Evolutionary conservation across 768 basidiomycete species (phyloP).

Genomic region (Pisolithus tinctorius): DNA sequence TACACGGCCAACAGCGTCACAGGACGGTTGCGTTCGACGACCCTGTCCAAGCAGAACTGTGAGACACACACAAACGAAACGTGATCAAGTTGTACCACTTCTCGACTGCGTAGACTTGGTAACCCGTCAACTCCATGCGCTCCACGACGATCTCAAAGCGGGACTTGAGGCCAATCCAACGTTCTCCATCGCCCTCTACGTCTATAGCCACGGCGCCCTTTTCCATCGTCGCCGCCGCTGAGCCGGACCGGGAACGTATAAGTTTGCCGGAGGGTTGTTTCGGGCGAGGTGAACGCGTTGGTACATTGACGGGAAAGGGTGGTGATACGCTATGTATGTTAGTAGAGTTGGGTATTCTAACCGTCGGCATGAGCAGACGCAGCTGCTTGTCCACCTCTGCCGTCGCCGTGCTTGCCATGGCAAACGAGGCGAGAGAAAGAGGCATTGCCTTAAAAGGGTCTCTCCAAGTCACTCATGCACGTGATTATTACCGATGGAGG

Average conservation of each 20-base stretch:
- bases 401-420: constrained; percentile 14
- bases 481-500: neutral
- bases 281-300: constrained; percentile 19
- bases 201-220: constrained; percentile 7
- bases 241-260: constrained; percentile 29
- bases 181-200: constrained; percentile 19
- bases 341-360: constrained; percentile 17
- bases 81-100: constrained; percentile 49
- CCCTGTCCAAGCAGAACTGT: constrained; percentile 32
- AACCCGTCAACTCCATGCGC: constrained; percentile 43
- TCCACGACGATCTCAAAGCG: constrained; percentile 46
- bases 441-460: neutral
- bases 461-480: neutral
- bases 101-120: constrained; percentile 83
- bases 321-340: neutral
- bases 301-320: constrained; percentile 8
- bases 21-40: constrained; percentile 58
- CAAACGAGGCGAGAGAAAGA: neutral
- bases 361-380: constrained; percentile 28
- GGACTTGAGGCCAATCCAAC: constrained; percentile 41
- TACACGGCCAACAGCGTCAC: constrained; percentile 64
- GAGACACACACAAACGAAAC: neutral
- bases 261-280: constrained; percentile 20
- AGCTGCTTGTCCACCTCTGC: constrained; percentile 4
- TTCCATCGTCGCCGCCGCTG: constrained; percentile 16